Percentiles rank a stretch among this genome's conserved stretches.
Conservation (phyloP, 148 eudicot species). For the Vaccinium vitisidaea region DNA sequence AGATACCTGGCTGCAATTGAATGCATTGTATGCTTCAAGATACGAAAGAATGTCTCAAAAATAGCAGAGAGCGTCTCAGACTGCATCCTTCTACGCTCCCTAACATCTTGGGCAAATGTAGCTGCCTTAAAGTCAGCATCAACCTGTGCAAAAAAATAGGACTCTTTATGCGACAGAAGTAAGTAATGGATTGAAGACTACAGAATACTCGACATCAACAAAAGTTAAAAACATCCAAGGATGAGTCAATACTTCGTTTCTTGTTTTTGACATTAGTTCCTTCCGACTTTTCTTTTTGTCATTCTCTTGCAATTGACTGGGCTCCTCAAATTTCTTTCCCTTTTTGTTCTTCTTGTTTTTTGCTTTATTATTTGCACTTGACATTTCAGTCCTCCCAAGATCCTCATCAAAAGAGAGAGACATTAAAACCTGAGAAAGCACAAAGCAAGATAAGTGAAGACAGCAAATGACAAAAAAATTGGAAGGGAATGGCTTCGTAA, state of each 20-base stretch:
- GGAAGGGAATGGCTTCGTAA: neutral
- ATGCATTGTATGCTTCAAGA: conserved; percentile 68
- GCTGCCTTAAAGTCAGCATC: conserved; percentile 86
- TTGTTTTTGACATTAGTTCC: conserved; percentile 65
- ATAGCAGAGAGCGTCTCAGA: conserved; percentile 74
- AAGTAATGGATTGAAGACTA: neutral
- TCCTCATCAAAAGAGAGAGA: conserved; percentile 90
- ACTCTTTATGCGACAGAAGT: neutral
- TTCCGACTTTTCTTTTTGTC: conserved; percentile 60
- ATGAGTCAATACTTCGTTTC: conserved; percentile 64
- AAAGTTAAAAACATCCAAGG: neutral
- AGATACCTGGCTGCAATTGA: conserved; percentile 40
- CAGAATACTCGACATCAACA: conserved; percentile 2
- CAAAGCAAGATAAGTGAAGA: neutral
- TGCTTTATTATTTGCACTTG: conserved; percentile 42
- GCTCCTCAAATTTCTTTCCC: conserved; percentile 55
- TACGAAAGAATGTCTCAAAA: conserved; percentile 76
- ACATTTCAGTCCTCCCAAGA: conserved; percentile 54
- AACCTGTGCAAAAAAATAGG: conserved; percentile 49
- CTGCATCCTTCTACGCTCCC: conserved; percentile 70
- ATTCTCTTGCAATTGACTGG: conserved; percentile 36
- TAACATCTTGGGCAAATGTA: conserved; percentile 61
- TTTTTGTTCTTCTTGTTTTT: conserved; percentile 53
- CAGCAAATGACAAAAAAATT: neutral
- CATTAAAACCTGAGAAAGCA: conserved; percentile 60